Conservation (phyloP, 2,329 filamentous ascomycete species). For the Mycosphaerella arachidis region DNA sequence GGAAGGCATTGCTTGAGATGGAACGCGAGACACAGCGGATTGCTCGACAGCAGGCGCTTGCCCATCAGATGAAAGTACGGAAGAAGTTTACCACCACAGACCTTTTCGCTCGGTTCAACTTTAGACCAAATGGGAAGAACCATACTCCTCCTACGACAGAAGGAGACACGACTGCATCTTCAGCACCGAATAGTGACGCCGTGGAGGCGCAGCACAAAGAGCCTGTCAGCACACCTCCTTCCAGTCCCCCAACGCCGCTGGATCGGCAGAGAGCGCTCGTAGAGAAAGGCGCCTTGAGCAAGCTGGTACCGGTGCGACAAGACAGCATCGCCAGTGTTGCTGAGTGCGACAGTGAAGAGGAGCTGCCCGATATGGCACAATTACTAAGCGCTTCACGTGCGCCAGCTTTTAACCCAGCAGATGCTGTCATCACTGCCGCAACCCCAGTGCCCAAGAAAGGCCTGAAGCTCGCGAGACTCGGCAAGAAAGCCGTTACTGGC, state of each 20-base stretch:
- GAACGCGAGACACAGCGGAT: constrained; percentile 89
- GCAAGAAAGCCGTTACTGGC: constrained; percentile 22
- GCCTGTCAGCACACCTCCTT: constrained; percentile 39
- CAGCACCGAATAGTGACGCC: constrained; percentile 29
- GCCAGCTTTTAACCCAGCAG: background rate
- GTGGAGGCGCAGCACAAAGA: constrained; percentile 20
- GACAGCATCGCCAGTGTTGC: constrained; percentile 27
- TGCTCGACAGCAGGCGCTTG: constrained; percentile 81
- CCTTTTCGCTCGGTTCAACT: constrained; percentile 81
- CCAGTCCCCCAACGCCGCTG: constrained; percentile 40
- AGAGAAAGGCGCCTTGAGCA: constrained; percentile 31
- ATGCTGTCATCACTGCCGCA: background rate
- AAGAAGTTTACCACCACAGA: constrained; percentile 84
- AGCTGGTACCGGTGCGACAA: constrained; percentile 28
- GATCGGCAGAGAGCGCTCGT: constrained; percentile 33
- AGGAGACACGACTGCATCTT: constrained; percentile 23
- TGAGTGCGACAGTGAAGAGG: constrained; percentile 23
- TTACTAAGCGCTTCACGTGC: constrained; percentile 28
- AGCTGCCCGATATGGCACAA: constrained; percentile 27
- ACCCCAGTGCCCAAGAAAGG: constrained; percentile 13
- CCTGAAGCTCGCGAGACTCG: constrained; percentile 34
- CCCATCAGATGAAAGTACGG: constrained; percentile 78
- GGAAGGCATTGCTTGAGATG: constrained; percentile 93
- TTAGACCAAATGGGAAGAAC: constrained; percentile 9
- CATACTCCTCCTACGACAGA: constrained; percentile 4